Conservation (phyloP, 441 rosid genomes). For the Erysimum pusillum region DNA sequence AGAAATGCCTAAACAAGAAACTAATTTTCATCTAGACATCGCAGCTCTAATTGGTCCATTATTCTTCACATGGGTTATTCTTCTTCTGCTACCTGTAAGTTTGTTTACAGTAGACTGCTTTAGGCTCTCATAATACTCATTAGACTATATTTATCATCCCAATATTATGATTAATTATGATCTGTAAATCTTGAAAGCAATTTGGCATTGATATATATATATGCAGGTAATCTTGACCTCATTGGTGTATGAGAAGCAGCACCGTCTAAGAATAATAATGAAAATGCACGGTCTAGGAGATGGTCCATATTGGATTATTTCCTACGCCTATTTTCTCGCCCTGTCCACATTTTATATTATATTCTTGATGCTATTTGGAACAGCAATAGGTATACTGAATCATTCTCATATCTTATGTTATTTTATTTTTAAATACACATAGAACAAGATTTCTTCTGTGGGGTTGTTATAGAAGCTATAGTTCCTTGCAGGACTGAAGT, state of each 20-base stretch:
- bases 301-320: constrained; percentile 86
- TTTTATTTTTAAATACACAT: neutral
- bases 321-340: constrained; percentile 79
- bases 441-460: neutral
- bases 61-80: constrained; percentile 62
- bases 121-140: neutral
- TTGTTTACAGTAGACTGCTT: neutral
- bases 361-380: constrained; percentile 74
- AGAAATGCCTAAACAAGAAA: constrained; percentile 80
- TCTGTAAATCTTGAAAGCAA: too few relatives aligned
- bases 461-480: neutral
- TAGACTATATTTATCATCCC: too few relatives aligned
- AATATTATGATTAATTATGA: too few relatives aligned
- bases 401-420: neutral
- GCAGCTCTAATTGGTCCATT: constrained; percentile 88
- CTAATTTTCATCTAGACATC: constrained; percentile 60
- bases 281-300: constrained; percentile 97
- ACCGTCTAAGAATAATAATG: constrained; percentile 87
- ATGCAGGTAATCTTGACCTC: constrained; percentile 74
- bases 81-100: constrained; percentile 83
- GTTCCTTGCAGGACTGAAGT: constrained; percentile 60
- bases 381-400: constrained; percentile 49
- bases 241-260: constrained; percentile 82
- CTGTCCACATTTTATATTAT: constrained; percentile 70
- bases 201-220: neutral